Evolutionary conservation across 768 basidiomycete genomes (phyloP).

Genomic region (Boletus rubescentipes): DNA sequence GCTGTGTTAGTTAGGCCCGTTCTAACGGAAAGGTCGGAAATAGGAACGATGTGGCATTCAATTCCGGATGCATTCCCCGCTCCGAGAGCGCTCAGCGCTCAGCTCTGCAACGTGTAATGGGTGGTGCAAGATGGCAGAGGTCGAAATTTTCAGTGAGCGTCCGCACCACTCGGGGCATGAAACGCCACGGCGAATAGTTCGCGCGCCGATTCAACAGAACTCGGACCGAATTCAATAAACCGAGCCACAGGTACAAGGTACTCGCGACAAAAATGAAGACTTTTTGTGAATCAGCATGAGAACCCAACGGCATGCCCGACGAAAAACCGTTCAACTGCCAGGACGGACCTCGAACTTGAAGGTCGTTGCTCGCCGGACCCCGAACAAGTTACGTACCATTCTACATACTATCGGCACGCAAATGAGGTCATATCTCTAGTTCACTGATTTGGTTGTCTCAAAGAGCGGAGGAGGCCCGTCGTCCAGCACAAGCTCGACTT

Average conservation of each 20-base stretch:
- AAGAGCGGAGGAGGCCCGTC: background rate
- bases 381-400: conserved; percentile 5
- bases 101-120: background rate
- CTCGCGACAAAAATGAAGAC: background rate
- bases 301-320: conserved; percentile 3
- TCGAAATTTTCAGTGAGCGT: too few relatives aligned
- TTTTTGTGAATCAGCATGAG: conserved; percentile 3
- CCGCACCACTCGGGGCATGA: background rate
- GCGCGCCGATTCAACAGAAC: background rate
- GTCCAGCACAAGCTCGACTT: background rate
- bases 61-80: too few relatives aligned
- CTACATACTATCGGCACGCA: background rate
- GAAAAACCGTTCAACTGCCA: conserved; percentile 6
- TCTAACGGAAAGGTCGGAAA: too few relatives aligned
- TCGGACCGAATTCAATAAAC: background rate
- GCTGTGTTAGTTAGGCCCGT: too few relatives aligned
- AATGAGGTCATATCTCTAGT: conserved; percentile 8
- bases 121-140: background rate
- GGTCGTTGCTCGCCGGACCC: background rate
- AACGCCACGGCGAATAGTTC: background rate
- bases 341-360: background rate
- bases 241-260: too few relatives aligned
- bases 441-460: background rate
- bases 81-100: too few relatives aligned
- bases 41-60: background rate